Evolutionary conservation across 2,329 filamentous ascomycete species (phyloP).

Genomic region (Alternaria triticina): DNA sequence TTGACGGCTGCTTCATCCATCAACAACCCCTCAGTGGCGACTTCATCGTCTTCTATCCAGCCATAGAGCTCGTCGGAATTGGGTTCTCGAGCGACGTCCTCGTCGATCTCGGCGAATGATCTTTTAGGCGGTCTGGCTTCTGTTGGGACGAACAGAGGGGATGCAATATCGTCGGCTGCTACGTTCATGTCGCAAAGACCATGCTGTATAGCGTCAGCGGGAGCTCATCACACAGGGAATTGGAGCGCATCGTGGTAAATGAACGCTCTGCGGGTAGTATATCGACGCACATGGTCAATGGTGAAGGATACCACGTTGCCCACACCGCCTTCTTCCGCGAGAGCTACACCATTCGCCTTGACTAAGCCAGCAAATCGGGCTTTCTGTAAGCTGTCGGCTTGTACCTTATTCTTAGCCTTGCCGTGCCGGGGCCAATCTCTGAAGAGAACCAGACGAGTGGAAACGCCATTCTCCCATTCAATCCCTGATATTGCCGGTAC

Average conservation of each 20-base stretch:
- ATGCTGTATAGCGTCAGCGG: slow-evolving; percentile 34
- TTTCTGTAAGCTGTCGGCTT: slow-evolving; percentile 39
- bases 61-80: slow-evolving; percentile 72
- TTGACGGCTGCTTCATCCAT: slow-evolving; percentile 37
- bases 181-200: slow-evolving; percentile 43
- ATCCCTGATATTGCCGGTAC: slow-evolving; percentile 75
- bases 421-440: slow-evolving; percentile 65
- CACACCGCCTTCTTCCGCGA: slow-evolving; percentile 51
- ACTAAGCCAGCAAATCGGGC: slow-evolving; percentile 53
- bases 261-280: slow-evolving; percentile 33
- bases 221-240: slow-evolving; percentile 18
- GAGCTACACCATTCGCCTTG: slow-evolving; percentile 51
- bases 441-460: slow-evolving; percentile 77
- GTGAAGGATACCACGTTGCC: slow-evolving; percentile 59
- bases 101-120: slow-evolving; percentile 61
- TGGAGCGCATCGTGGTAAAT: slow-evolving; percentile 21
- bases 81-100: slow-evolving; percentile 68
- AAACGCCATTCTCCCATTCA: slow-evolving; percentile 81
- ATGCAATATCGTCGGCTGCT: slow-evolving; percentile 38
- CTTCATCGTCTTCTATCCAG: slow-evolving; percentile 70
- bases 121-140: slow-evolving; percentile 62
- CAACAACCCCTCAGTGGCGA: slow-evolving; percentile 50
- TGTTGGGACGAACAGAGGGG: slow-evolving; percentile 26
- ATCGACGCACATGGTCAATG: slow-evolving; percentile 54
- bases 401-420: slow-evolving; percentile 31